Base-by-base conservation (phyloP, 2,329 filamentous ascomycete species). In the Esteya vermicola region DNA sequence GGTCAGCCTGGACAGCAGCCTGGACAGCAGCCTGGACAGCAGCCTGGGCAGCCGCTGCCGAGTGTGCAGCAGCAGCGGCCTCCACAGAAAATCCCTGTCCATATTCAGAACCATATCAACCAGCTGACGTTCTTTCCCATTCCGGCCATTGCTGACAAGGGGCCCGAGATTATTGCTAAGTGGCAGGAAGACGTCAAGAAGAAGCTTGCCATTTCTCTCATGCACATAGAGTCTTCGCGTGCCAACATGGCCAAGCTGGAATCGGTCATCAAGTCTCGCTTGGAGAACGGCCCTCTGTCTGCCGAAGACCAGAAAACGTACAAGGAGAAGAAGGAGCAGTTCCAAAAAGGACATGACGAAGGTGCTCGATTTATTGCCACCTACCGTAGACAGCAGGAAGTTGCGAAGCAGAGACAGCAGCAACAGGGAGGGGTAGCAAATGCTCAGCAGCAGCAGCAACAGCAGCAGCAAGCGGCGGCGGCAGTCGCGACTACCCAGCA, bases 171-270 rank as follows among this genome's bases (percentile, higher is more conserved):
- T 5, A 57, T 59, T 2, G 45, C 52, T 0, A 68, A 68, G 45
- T 73, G 67, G 66, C 51, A 65, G 2, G 57, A 63, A 8, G 64
- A 70, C 2, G 56, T 63, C 25, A 70, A 64, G 48, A 54, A 59
- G 0, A 61, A 60, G 40, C 72, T 74, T 43, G 56, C 58, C 0
- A 57, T 64, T 30, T 68, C 65, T 0, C 51, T 75, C 6, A 54
- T 64, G 46, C 59, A 62, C 2, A 72, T 75, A 59, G 70, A 74
- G 28, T 56, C 47, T 9, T 56, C 59, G 4, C 61, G 64, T 10
- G 50, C 46, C n/a, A 58, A 60, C 35, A 50, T 70, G 4, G 53
- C 53, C 3, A 53, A 54, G 37, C 54, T 71, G 39, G 67, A 72
- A 10, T 55, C 56, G 34, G 45, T 56, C 3, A 52, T 63, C 18